These are phyloP conservation scores for Theobroma grandiflorum DNA, from an alignment of 441 rosid species.

Conservation along the genomic window DNA sequence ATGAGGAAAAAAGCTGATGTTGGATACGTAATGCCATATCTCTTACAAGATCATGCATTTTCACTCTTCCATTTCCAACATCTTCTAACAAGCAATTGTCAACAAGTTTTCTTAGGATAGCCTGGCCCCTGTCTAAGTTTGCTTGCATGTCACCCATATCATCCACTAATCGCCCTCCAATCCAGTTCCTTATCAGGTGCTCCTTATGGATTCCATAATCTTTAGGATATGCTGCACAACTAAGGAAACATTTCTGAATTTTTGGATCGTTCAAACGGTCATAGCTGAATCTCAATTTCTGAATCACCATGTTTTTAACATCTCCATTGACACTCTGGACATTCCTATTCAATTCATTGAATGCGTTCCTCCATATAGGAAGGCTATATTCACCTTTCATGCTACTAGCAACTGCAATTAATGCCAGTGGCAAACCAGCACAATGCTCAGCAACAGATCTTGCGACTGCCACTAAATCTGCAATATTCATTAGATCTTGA, in stretches of 20 bases:
- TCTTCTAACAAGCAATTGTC: neutral
- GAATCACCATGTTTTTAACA: neutral
- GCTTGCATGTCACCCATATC: neutral
- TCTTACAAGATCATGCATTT: neutral
- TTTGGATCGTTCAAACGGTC: neutral
- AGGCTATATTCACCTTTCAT: slow-evolving; percentile 29
- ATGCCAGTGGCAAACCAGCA: slow-evolving; percentile 45
- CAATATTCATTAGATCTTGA: neutral
- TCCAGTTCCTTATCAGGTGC: neutral
- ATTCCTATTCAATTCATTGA: slow-evolving; percentile 37
- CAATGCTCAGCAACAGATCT: neutral
- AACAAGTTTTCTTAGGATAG: neutral
- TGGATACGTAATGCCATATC: neutral
- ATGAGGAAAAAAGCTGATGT: neutral
- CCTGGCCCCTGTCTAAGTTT: neutral
- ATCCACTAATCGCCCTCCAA: neutral
- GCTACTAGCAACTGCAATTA: slow-evolving; percentile 48
- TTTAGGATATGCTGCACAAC: neutral
- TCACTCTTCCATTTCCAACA: neutral
- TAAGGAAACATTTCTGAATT: neutral
- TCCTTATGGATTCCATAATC: neutral
- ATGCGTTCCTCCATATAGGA: slow-evolving; percentile 26
- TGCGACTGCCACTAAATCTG: neutral
- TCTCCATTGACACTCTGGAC: neutral
- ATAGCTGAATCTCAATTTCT: neutral